Conservation (phyloP, 2,329 filamentous ascomycete species). For the Clonostachys chloroleuca region DNA sequence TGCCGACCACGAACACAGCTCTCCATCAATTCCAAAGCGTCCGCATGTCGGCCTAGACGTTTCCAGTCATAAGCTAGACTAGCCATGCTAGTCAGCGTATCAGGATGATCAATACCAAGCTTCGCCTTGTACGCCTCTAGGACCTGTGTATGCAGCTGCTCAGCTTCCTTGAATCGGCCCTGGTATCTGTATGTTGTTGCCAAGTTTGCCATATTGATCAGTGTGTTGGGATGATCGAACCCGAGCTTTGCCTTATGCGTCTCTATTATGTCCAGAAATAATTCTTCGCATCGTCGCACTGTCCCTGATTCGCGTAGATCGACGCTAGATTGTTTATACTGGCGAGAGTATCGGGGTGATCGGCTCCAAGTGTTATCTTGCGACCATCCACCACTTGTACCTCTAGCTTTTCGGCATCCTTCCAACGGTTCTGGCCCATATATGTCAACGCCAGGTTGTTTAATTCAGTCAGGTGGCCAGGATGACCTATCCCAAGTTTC, state of each 20-base stretch:
- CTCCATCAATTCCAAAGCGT: too few relatives aligned
- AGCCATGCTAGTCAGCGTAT: not conserved
- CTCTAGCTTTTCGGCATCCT: constrained; percentile 1
- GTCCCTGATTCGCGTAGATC: not conserved
- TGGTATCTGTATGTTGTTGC: not conserved
- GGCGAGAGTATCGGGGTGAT: not conserved
- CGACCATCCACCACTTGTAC: constrained; percentile 1
- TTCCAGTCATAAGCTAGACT: not conserved
- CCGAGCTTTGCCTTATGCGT: not conserved
- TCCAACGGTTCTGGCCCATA: not conserved
- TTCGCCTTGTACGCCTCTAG: constrained; percentile 3
- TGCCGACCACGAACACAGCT: too few relatives aligned
- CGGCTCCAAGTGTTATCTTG: not conserved
- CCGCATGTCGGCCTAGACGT: too few relatives aligned
- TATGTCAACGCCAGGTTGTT: not conserved
- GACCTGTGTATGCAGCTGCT: constrained; percentile 1
- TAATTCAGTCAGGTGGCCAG: not conserved
- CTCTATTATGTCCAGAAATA: constrained; percentile 7
- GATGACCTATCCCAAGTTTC: constrained; percentile 10
- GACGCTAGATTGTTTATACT: constrained; percentile 3
- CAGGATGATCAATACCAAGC: not conserved
- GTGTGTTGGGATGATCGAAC: constrained; percentile 3
- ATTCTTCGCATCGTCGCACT: constrained; percentile 5
- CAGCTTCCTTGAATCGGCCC: constrained; percentile 3
- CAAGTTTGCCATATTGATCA: constrained; percentile 1